Percentiles rank a stretch among this genome's conserved stretches.
Conservation (phyloP, 192 early-diverging fungal species). For the Mortierella claussenii region DNA sequence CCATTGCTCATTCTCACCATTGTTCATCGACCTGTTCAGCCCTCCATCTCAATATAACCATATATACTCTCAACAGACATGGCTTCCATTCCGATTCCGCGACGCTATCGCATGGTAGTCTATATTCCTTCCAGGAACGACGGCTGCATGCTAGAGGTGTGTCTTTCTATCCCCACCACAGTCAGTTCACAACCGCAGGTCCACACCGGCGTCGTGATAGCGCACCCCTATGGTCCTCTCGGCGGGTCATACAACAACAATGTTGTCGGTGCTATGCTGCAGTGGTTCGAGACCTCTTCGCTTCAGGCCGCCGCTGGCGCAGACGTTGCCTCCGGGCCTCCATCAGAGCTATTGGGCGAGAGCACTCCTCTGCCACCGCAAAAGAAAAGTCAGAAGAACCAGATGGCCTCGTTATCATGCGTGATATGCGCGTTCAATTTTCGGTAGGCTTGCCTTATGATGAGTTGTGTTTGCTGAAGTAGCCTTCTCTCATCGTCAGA, state of each 20-base stretch:
- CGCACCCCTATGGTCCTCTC: slow-evolving; percentile 57
- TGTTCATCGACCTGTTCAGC: too few species aligned
- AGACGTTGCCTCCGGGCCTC: too few species aligned
- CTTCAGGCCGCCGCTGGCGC: slow-evolving; percentile 7
- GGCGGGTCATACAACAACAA: slow-evolving; percentile 50
- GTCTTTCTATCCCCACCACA: slow-evolving; percentile 33
- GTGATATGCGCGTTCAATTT: slow-evolving; percentile 56
- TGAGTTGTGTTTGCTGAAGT: not conserved
- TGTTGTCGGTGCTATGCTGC: slow-evolving; percentile 41
- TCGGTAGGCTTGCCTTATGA: slow-evolving; percentile 19
- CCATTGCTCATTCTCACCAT: too few species aligned
- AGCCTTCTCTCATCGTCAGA: not conserved
- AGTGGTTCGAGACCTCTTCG: slow-evolving; percentile 47
- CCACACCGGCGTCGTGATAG: slow-evolving; percentile 51
- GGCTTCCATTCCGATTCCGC: slow-evolving; percentile 48
- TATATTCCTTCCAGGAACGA: slow-evolving; percentile 40
- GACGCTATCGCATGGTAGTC: slow-evolving; percentile 22
- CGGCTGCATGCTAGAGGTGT: slow-evolving; percentile 31
- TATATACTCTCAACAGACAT: slow-evolving; percentile 2
- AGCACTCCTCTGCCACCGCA: not conserved
- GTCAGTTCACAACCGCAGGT: slow-evolving; percentile 11
- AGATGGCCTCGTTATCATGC: slow-evolving; percentile 18
- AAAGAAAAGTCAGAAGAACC: not conserved
- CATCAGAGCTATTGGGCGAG: too few species aligned
- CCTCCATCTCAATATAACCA: not conserved